Percentiles rank a stretch among this genome's conserved stretches.
Evolutionary conservation across 148 eudicot species (phyloP).

Genomic region (Heliamphora exappendiculata): DNA sequence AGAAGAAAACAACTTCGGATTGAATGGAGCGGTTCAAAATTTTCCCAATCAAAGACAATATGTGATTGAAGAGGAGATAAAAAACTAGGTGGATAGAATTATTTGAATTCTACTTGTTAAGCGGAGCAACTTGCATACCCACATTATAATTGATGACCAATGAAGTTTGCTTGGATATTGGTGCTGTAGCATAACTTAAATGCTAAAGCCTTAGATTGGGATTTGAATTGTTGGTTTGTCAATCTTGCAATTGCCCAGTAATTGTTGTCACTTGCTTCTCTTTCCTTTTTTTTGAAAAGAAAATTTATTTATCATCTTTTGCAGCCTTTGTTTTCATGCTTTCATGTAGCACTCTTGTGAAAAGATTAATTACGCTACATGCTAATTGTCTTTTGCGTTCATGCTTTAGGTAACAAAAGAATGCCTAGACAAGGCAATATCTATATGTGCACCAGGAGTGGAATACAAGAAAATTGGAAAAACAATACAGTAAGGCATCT

Average conservation of each 20-base stretch:
- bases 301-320: slow-evolving; percentile 1
- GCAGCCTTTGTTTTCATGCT: background rate
- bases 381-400: background rate
- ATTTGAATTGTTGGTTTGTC: background rate
- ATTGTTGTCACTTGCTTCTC: background rate
- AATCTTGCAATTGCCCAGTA: background rate
- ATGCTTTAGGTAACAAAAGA: slow-evolving; percentile 81
- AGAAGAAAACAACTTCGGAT: background rate
- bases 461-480: slow-evolving; percentile 82
- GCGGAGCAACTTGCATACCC: background rate
- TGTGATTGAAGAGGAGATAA: background rate
- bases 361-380: background rate
- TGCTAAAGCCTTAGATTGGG: background rate
- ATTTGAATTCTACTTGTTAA: background rate
- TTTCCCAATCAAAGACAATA: background rate
- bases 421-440: slow-evolving; percentile 78
- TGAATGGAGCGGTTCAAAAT: background rate
- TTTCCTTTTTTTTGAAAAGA: too few species aligned
- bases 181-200: background rate
- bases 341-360: background rate
- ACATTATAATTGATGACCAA: background rate
- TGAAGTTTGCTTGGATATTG: background rate
- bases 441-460: slow-evolving; percentile 88
- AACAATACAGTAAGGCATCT: slow-evolving; percentile 69
- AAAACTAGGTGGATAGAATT: background rate